phyloP scores from a whole-genome alignment of 1,139 yeast species.

The Geotrichum carabidarum region DNA sequence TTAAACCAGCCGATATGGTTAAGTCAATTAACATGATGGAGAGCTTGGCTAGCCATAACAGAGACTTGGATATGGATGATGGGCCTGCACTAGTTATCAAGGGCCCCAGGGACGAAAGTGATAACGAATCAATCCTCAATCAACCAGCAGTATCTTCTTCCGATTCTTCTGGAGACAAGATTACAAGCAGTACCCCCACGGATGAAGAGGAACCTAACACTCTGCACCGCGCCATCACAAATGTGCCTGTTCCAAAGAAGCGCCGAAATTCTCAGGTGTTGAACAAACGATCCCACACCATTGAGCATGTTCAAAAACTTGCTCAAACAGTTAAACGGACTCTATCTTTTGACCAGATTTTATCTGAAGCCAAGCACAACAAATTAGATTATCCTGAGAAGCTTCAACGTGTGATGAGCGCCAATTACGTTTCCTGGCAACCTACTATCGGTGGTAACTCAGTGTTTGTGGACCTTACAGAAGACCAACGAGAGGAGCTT shows the following conservation, averaged over 20 bases:
- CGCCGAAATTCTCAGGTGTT: background rate
- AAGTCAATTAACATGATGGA: conserved; percentile 61
- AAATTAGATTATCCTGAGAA: background rate
- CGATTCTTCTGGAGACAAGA: background rate
- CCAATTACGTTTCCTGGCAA: conserved; percentile 72
- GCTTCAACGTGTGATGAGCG: conserved; percentile 32
- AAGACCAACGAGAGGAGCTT: conserved; percentile 82
- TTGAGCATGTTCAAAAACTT: conserved; percentile 1
- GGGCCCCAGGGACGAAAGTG: conserved; percentile 60
- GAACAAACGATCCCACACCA: conserved; percentile 1
- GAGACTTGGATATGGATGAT: conserved; percentile 39
- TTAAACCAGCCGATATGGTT: conserved; percentile 79
- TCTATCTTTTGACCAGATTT: conserved; percentile 64
- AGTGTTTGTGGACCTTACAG: conserved; percentile 74
- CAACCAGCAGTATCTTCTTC: background rate
- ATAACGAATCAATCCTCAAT: background rate
- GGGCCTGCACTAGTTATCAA: conserved; percentile 80
- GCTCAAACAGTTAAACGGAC: conserved; percentile 43
- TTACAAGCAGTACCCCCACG: background rate
- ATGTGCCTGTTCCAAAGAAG: background rate
- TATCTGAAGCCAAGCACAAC: conserved; percentile 54
- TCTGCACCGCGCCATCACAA: background rate
- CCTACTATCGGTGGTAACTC: conserved; percentile 97
- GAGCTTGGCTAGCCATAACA: background rate
- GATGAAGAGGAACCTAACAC: background rate